These are phyloP conservation scores for Neonectria magnoliae DNA, from an alignment of 2,329 filamentous ascomycete genomes.

Conservation along the genomic window DNA sequence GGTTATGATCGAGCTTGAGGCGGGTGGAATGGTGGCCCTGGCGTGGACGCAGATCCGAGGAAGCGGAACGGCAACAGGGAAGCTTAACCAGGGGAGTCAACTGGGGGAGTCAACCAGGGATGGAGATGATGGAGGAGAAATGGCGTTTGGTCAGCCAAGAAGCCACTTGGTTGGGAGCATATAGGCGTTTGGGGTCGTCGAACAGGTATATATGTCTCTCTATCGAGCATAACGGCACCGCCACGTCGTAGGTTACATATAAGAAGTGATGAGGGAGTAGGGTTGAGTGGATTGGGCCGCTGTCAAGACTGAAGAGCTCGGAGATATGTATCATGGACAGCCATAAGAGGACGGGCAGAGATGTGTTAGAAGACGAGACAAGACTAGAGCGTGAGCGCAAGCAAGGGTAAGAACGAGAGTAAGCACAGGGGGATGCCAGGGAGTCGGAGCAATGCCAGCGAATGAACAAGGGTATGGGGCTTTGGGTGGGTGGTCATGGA, in stretches of 20 bases:
- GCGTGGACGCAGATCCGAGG: conserved; percentile 26
- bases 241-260: conserved; percentile 13
- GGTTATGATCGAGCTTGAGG: conserved; percentile 29
- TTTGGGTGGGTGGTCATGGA: conserved; percentile 16
- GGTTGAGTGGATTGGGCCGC: conserved; percentile 17
- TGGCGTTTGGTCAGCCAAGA: conserved; percentile 14
- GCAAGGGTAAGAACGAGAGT: neutral
- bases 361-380: conserved; percentile 27
- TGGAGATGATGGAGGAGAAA: conserved; percentile 27
- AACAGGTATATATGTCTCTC: conserved; percentile 21
- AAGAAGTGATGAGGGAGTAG: conserved; percentile 12
- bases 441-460: conserved; percentile 20
- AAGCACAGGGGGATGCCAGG: neutral
- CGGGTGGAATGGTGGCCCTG: conserved; percentile 32
- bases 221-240: conserved; percentile 8
- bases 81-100: neutral
- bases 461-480: conserved; percentile 22
- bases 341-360: conserved; percentile 11
- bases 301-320: conserved; percentile 17
- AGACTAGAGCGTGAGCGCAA: conserved; percentile 18
- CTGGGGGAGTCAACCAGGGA: conserved; percentile 7
- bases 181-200: conserved; percentile 11
- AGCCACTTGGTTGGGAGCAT: conserved; percentile 20
- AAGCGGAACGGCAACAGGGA: conserved; percentile 21
- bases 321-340: conserved; percentile 13